Conservation (phyloP, 192 early-diverging fungal species). For the Chytriomyces hyalinus region DNA sequence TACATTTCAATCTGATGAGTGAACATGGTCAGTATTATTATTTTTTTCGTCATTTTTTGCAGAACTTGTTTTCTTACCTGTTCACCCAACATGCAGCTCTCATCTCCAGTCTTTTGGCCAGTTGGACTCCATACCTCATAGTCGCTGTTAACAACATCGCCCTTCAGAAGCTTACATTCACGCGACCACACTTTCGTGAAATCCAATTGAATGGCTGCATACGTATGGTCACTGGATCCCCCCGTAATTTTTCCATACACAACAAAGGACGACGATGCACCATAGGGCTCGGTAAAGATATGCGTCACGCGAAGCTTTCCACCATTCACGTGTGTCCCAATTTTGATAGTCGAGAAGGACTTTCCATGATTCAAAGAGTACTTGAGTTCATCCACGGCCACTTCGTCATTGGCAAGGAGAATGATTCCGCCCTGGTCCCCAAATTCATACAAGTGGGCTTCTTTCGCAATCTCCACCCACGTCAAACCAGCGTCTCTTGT, state of each 20-base stretch:
- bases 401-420: conserved; percentile 74
- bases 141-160: conserved; percentile 63
- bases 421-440: conserved; percentile 91
- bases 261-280: conserved; percentile 28
- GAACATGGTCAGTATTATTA: not conserved
- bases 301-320: conserved; percentile 41
- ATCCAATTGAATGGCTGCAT: conserved; percentile 68
- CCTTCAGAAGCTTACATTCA: conserved; percentile 67
- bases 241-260: conserved; percentile 34
- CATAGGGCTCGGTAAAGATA: conserved; percentile 49
- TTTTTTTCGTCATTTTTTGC: conserved; percentile 35
- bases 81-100: conserved; percentile 78
- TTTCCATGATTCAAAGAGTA: conserved; percentile 46
- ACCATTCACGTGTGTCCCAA: conserved; percentile 23
- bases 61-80: conserved; percentile 52
- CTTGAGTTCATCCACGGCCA: conserved; percentile 59
- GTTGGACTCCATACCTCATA: conserved; percentile 80
- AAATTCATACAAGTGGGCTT: conserved; percentile 78
- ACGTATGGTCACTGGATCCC: conserved; percentile 11
- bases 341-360: conserved; percentile 9
- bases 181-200: conserved; percentile 66
- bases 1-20: conserved; percentile 45
- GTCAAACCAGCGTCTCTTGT: conserved; percentile 84
- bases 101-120: conserved; percentile 52
- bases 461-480: conserved; percentile 77